Conservation (phyloP, 768 basidiomycete species). For the Tricholoma matsutake region DNA sequence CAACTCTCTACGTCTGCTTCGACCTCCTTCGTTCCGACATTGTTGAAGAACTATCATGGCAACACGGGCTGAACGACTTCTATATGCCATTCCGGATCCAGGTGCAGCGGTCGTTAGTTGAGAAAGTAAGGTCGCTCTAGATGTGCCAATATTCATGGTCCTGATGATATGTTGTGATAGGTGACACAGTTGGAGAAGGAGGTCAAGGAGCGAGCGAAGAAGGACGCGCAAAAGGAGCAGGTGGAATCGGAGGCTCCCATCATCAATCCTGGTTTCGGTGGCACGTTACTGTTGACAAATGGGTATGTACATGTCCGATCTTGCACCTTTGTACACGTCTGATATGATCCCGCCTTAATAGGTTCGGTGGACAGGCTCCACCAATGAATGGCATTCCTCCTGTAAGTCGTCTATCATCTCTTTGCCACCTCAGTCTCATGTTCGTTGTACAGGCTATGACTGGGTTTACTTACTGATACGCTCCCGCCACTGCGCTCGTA, state of each 20-base stretch:
- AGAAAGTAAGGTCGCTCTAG: conserved; percentile 49
- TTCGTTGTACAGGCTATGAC: conserved; percentile 50
- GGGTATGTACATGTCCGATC: conserved; percentile 46
- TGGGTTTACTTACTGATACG: conserved; percentile 48
- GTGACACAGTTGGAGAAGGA: conserved; percentile 82
- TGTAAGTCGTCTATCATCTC: conserved; percentile 37
- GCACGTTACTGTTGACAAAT: conserved; percentile 65
- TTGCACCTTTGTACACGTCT: neutral
- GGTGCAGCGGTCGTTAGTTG: conserved; percentile 72
- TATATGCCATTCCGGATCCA: conserved; percentile 97
- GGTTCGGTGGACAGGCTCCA: conserved; percentile 64
- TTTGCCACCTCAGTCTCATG: neutral
- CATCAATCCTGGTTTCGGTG: conserved; percentile 78
- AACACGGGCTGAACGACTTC: conserved; percentile 93
- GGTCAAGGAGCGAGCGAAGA: conserved; percentile 82
- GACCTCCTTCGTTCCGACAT: conserved; percentile 92
- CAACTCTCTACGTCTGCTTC: conserved; percentile 87
- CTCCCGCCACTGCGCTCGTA: conserved; percentile 20
- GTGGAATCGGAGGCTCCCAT: conserved; percentile 84
- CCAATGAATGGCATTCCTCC: conserved; percentile 71
- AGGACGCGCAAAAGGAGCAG: conserved; percentile 86
- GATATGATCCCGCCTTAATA: conserved; percentile 22
- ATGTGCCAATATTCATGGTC: neutral
- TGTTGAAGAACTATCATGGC: conserved; percentile 95
- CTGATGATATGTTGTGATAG: conserved; percentile 31